Evolutionary conservation across 2,329 filamentous ascomycete genomes (phyloP), one percentile per base, ranked within the genome.

Genomic region (Parastagonospora avenae): DNA sequence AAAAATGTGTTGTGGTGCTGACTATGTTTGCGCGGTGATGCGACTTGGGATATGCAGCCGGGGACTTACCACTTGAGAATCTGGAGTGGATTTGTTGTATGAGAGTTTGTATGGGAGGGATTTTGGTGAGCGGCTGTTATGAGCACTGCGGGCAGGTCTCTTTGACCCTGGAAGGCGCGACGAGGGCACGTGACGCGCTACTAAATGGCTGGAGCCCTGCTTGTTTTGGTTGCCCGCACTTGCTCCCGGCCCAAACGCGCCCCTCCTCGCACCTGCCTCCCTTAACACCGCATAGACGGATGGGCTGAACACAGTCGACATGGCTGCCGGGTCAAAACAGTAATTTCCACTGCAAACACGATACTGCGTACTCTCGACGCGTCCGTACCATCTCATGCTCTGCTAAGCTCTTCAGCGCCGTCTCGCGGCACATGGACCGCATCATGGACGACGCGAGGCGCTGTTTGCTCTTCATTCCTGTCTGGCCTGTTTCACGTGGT

Each of bases 61-160:
- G 68, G 55, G 57, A 72, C 70, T 65, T 55, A 71, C 70, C 64
- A 64, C 62, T 63, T 46, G 57, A 53, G 53, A 51, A 57, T 63
- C 60, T 61, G 48, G 55, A 24, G 60, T 55, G 52, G 46, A 43
- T 24, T 24, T 24, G 19, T 24, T 24, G 19, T 24, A 24, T 24
- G 56, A 51, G 59, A 51, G 54, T 60, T 61, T 65, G 59, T 64
- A 64, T 58, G 57, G 53, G 44, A 28, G 36, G 28, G 36, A 32
- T 27, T 24, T 24, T 19, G 44, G 37, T 39, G 36, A 32, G 29
- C 16, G 36, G 36, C 37, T 16, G 37, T n/a, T 15, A 10, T 14
- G 44, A 28, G 44, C 44, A 14, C n/a, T 33, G 36, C 8, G 44
- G 29, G 36, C 19, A n/a, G 24, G 19, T 14, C 36, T n/a, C 44